These are phyloP conservation scores for Mentha longifolia DNA, from an alignment of 257 asterid species.

Conservation along the genomic window DNA sequence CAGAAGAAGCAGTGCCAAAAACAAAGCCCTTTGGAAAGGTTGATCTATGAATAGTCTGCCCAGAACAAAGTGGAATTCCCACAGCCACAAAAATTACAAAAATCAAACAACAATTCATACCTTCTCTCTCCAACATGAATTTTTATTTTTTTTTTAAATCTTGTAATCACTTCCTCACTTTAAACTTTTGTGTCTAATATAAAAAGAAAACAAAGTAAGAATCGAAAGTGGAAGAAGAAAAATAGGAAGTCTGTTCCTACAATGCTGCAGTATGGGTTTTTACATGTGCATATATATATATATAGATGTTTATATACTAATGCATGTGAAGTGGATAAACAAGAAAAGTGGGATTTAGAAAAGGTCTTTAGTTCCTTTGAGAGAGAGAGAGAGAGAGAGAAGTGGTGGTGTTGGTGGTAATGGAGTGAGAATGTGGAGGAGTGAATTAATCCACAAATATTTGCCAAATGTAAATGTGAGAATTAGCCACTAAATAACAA, in stretches of 20 bases:
- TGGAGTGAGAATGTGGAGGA: constrained; percentile 29
- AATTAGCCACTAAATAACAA: not conserved
- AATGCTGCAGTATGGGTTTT: constrained; percentile 6
- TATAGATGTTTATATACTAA: not conserved
- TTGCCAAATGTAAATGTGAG: constrained; percentile 11
- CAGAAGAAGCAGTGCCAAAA: constrained; percentile 92
- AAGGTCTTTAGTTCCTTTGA: constrained; percentile 6
- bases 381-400: constrained; percentile 22
- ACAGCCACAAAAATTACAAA: constrained; percentile 32
- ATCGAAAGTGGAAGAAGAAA: not conserved
- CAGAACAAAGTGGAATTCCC: constrained; percentile 40
- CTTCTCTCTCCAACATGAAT: constrained; percentile 32
- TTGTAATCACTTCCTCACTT: not conserved
- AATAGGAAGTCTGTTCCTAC: not conserved
- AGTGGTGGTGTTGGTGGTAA: not conserved
- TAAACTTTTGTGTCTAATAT: not conserved
- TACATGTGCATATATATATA: not conserved
- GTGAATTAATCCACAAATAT: not conserved
- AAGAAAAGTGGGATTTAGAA: constrained; percentile 25
- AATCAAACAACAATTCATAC: constrained; percentile 15
- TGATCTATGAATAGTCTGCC: constrained; percentile 50
- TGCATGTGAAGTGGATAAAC: not conserved
- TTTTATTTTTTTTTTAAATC: not conserved
- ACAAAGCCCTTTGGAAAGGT: constrained; percentile 83
- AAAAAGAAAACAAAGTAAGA: not conserved